Evolutionary conservation across 495 filamentous ascomycete genomes (phyloP).

Genomic region (Xylaria telfairii): DNA sequence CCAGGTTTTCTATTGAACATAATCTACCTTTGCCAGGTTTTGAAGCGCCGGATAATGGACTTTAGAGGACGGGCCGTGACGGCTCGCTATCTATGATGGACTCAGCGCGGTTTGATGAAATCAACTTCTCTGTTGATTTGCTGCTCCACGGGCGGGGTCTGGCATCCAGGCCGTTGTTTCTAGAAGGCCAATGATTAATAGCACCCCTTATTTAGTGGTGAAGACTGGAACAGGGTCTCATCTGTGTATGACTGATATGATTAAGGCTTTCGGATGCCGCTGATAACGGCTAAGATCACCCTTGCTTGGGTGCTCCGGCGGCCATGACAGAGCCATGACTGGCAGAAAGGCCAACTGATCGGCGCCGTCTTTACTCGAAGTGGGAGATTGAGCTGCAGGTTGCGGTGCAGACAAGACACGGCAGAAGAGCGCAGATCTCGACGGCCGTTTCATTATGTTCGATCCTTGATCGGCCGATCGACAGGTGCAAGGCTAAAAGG

Average conservation of each 20-base stretch:
- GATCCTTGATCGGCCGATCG: conserved; percentile 16
- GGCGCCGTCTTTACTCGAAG: background rate
- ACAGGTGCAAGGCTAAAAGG: conserved; percentile 26
- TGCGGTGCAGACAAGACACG: conserved; percentile 6
- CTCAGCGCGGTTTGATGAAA: background rate
- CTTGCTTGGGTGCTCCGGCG: conserved; percentile 3
- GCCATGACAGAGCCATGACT: background rate
- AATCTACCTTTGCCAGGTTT: conserved; percentile 22
- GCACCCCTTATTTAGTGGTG: background rate
- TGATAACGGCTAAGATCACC: conserved; percentile 25
- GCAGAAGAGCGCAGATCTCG: conserved; percentile 5
- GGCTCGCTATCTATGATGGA: conserved; percentile 9
- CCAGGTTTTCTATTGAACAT: background rate
- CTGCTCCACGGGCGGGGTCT: background rate
- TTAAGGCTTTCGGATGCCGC: background rate
- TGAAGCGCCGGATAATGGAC: conserved; percentile 11
- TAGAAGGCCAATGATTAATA: background rate
- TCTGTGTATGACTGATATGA: background rate
- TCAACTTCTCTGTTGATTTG: conserved; percentile 4
- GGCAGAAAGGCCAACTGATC: conserved; percentile 4
- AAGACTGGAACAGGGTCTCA: background rate
- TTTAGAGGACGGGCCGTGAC: background rate
- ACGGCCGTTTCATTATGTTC: conserved; percentile 12
- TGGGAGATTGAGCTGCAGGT: conserved; percentile 14
- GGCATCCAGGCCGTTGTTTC: background rate